Conservation (phyloP, 305 asterid genomes). For the Rubia balearica region DNA sequence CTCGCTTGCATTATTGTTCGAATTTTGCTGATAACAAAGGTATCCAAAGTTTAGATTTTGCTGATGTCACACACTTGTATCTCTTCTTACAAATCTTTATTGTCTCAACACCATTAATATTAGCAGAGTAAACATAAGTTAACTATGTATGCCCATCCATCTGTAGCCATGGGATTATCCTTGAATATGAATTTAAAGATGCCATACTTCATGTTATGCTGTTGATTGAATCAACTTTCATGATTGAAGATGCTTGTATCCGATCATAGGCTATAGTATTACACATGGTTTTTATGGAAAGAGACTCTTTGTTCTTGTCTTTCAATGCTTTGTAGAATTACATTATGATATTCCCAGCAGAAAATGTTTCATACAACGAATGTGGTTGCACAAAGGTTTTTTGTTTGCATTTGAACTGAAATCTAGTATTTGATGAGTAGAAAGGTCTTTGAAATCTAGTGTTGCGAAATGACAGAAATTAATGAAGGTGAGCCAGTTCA, state of each 20-base stretch:
- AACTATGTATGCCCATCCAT: background rate
- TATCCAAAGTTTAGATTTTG: constrained; percentile 15
- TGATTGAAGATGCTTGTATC: background rate
- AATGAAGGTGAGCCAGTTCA: constrained; percentile 22
- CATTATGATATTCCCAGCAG: too few relatives aligned
- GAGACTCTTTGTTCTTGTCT: too few relatives aligned
- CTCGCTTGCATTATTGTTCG: constrained; percentile 91
- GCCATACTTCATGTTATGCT: background rate
- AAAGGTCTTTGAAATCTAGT: background rate
- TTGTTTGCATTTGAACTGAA: too few relatives aligned
- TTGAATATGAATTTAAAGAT: background rate
- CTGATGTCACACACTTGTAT: background rate
- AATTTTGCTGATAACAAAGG: constrained; percentile 93
- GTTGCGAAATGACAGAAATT: constrained; percentile 32
- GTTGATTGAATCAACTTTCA: background rate
- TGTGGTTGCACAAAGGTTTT: too few relatives aligned
- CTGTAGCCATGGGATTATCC: background rate
- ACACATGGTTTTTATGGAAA: too few relatives aligned
- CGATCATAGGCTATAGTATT: too few relatives aligned
- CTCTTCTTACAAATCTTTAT: background rate
- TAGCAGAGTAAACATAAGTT: background rate
- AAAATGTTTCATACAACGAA: too few relatives aligned
- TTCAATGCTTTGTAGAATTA: too few relatives aligned
- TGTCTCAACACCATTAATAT: background rate
- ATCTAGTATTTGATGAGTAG: too few relatives aligned